These are phyloP conservation scores for Tetrapisispora fleetii DNA, from an alignment of 805 yeast species.

Conservation along the genomic window DNA sequence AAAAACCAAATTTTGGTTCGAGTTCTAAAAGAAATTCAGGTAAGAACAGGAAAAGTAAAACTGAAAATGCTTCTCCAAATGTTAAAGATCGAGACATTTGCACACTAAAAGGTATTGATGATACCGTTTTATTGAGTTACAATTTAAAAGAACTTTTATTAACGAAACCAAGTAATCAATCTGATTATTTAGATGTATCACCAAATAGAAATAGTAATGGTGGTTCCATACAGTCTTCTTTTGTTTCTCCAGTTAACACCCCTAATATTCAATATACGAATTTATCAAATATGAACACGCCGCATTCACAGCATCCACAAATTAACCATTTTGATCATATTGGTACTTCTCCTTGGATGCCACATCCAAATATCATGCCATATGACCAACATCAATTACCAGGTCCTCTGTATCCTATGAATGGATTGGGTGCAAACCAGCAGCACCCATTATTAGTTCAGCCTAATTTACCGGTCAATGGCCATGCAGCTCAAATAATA, in stretches of 20 bases:
- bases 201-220: neutral
- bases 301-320: neutral
- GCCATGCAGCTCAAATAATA: neutral
- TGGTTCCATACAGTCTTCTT: slow-evolving; percentile 2
- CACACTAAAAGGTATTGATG: neutral
- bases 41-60: neutral
- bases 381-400: neutral
- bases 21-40: neutral
- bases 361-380: neutral
- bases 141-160: slow-evolving; percentile 10
- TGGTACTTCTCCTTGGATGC: neutral
- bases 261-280: slow-evolving; percentile 4
- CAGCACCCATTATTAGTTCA: slow-evolving; percentile 1
- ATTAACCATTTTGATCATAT: neutral
- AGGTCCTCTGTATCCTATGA: neutral
- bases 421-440: neutral
- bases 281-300: neutral
- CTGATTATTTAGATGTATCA: neutral
- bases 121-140: slow-evolving; percentile 9
- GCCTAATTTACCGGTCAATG: neutral
- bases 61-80: neutral
- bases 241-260: slow-evolving; percentile 11
- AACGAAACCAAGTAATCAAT: neutral
- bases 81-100: neutral
- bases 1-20: slow-evolving; percentile 27